Conservation (phyloP, 2,329 filamentous ascomycete genomes). For the Aspergillus pseudoterreus region DNA sequence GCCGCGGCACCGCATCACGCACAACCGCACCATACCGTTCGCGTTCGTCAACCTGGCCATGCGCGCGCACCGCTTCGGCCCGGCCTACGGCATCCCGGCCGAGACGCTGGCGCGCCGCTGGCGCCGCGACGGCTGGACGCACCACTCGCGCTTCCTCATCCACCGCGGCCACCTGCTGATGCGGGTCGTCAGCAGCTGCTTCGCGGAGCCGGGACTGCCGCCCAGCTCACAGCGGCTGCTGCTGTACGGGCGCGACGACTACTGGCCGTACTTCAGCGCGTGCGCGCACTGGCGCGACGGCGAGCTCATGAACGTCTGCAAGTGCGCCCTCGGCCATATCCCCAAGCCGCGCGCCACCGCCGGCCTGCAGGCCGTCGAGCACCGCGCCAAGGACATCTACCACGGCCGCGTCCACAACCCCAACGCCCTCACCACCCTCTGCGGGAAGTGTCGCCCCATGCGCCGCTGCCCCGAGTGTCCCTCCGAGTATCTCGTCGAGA, state of each 20-base stretch:
- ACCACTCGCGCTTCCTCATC: conserved; percentile 53
- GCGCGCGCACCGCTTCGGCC: conserved; percentile 47
- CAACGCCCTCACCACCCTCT: conserved; percentile 49
- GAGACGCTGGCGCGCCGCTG: conserved; percentile 52
- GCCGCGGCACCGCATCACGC: conserved; percentile 52
- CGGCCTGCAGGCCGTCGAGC: conserved; percentile 40
- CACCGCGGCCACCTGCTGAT: conserved; percentile 54
- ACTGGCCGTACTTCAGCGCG: conserved; percentile 59
- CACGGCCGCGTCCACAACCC: conserved; percentile 25
- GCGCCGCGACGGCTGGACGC: conserved; percentile 53
- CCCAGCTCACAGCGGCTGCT: conserved; percentile 52
- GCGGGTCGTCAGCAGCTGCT: conserved; percentile 54
- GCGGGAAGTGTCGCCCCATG: conserved; percentile 56
- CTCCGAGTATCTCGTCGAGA: conserved; percentile 59
- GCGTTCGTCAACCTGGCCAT: conserved; percentile 57
- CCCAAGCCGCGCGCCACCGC: conserved; percentile 42
- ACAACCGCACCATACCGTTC: conserved; percentile 55
- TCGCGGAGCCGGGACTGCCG: conserved; percentile 51
- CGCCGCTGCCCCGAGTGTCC: conserved; percentile 60
- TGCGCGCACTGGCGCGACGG: conserved; percentile 63
- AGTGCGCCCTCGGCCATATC: conserved; percentile 59
- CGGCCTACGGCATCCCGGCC: conserved; percentile 46
- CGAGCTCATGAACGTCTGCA: conserved; percentile 56
- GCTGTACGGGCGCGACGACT: conserved; percentile 58
- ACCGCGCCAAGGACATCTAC: conserved; percentile 36